Base-by-base conservation (phyloP, 2,329 filamentous ascomycete species). In the Chrysoporthe austroafricana region DNA sequence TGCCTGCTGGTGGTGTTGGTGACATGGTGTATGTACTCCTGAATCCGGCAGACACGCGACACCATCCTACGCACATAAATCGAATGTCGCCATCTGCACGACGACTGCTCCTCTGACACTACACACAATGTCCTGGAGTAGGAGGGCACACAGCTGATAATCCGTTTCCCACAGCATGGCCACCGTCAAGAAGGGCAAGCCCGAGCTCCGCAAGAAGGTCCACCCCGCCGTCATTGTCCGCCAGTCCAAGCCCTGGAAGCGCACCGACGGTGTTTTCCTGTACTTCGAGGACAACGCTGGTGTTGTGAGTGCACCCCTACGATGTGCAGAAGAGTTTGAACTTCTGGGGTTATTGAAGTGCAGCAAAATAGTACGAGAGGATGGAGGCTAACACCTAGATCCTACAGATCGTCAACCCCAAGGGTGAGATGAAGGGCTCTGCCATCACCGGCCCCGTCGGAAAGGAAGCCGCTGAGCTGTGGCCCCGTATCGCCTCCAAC, bases 211-310 rank as follows among this genome's bases (percentile, higher is more conserved):
- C 85, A 99, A 99, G 93, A 99, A 99, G 92, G 96, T 99, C 84
- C 97, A 99, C 94, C 96, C 96, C 77, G 96, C 96, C 79, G 95
- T 99, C 81, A 96, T 99, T 81, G 95, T 98, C 82, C 89, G 96
- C 83, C 96, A 98, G 88, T 92, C 91, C 87, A 99, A 99, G 91
- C 96, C 96, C 79, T 99, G 96, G 96, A 94, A 96, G 89, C 91
- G 96, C 83, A 92, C 92, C 77, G 96, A 99, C 83, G 96, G 96
- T 85, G 92, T 98, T 79, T 99, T 93, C 90, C 90, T 99, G 77
- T 99, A 99, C 90, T 99, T 99, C 81, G 96, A 99, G 93, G 96
- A 99, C 86, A 99, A 99, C 85, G 96, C 96, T 82, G 96, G 96
- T 90, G 96, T 99, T 79, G 92, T 95, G 86, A 83, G 92, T 94